Percentiles rank a stretch among this genome's conserved stretches.
Evolutionary conservation across 164 flowering plant genomes (phyloP).

Genomic region (Stephania japonica): DNA sequence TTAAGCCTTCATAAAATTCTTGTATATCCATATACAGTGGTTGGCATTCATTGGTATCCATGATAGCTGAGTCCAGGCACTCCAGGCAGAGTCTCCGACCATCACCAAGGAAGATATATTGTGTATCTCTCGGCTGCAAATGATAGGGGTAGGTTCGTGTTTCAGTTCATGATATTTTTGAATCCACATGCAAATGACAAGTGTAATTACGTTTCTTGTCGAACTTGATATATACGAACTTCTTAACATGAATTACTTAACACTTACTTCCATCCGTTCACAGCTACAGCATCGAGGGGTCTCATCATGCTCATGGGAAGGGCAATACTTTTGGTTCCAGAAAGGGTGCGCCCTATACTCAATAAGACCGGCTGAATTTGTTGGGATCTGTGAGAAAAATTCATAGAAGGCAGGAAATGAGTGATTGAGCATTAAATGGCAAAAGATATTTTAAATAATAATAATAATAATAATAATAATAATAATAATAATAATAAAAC

Average conservation of each 20-base stretch:
- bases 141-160: slow-evolving; percentile 8
- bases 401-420: slow-evolving; percentile 1
- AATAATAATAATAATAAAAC: too few relatives aligned
- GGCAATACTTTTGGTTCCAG: slow-evolving; percentile 87
- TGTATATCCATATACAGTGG: slow-evolving; percentile 66
- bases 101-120: slow-evolving; percentile 58
- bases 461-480: too few relatives aligned
- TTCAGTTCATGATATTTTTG: not conserved
- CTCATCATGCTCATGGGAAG: slow-evolving; percentile 74
- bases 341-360: slow-evolving; percentile 94
- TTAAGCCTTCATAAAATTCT: slow-evolving; percentile 64
- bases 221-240: not conserved
- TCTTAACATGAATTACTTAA: not conserved
- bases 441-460: not conserved
- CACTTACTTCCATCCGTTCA: slow-evolving; percentile 88
- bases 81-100: slow-evolving; percentile 88
- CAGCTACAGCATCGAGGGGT: slow-evolving; percentile 95
- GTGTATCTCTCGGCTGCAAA: slow-evolving; percentile 56
- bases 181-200: not conserved
- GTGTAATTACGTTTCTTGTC: not conserved
- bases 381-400: slow-evolving; percentile 59
- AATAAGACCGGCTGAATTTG: slow-evolving; percentile 79
- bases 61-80: slow-evolving; percentile 75
- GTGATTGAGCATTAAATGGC: slow-evolving; percentile 7
- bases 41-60: slow-evolving; percentile 73